Evolutionary conservation across 2,329 filamentous ascomycete genomes (phyloP), one percentile per base, ranked within the genome.

Genomic region (Aschersonia sp.): DNA sequence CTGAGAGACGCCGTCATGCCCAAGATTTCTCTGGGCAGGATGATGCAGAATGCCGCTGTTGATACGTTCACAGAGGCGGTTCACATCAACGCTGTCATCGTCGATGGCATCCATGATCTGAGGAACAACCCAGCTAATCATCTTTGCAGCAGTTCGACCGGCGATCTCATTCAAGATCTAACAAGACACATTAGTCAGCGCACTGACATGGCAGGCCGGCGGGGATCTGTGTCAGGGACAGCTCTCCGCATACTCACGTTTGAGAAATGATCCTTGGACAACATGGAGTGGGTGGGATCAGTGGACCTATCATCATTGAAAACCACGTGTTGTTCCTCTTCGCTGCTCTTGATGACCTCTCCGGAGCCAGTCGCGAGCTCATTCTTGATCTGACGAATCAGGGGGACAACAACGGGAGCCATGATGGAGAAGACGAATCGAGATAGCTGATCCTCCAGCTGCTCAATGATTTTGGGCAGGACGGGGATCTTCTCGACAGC

Each of bases 211-310:
- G 35, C 8, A 39, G 9, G 12, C 12, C 12, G 12, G 35, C 35
- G 8, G 5, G 14, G 7, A 35, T 4, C 2, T 22, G 2, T 22
- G 22, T 22, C 22, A 4, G 22, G 22, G 22, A 22, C 22, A 22
- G 22, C 22, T 2, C 12, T n/a, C 2, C 12, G 22, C 9, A 41
- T 29, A 56, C 72, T 65, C 62, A 83, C 72, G 59, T 94, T 94
- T 53, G 83, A 85, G 64, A 96, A 96, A 66, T 96, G 89, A 58
- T 96, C 89, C 69, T 96, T 96, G 50, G 87, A 88, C 46, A 96
- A 71, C 89, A 95, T 95, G 22, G 87, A 94, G 68, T 96, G 89
- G 1, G 89, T 96, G 0, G 89, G 90, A 58, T 96, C 83, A 22
- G 79, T 80, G 52, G 70, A 84, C 46, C 75, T 52, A 58, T 94